Evolutionary conservation across 2,329 filamentous ascomycete genomes (phyloP), one percentile per base, ranked within the genome.

Genomic region (Rutstroemia sp.): DNA sequence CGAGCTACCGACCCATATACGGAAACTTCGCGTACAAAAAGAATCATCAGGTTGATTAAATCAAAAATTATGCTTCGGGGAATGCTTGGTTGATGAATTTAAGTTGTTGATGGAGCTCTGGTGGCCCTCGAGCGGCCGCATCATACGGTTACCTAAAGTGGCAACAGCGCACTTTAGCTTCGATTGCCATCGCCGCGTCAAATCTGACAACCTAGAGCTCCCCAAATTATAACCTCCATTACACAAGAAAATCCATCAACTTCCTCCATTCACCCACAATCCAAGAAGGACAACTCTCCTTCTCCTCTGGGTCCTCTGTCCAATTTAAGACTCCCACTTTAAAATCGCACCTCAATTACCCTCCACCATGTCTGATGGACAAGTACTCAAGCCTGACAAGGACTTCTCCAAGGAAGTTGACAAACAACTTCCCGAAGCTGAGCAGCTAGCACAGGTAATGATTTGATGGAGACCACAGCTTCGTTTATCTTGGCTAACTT

Each of bases 381-480:
- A 61, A 54, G 62, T 72, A 48, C 60, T 68, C 52, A 73, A 73
- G 62, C 89, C 92, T 70, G 94, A 99, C 80, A 96, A 95, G 87
- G 94, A 99, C 84, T 96, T 89, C 83, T 87, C 89, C 70, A 95
- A 96, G 77, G 92, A 97, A 75, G 90, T 89, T 69, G 92, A 97
- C 79, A 84, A 87, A 76, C 83, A 89, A 75, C 85, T 99, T 65
- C 88, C 90, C 50, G 91, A 96, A 75, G 90, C 91, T 58, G 85
- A 97, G 79, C 80, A 88, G 76, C 83, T 96, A 66, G 91, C 92
- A 65, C 86, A 92, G 81, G 92, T 94, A 75, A 63, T 71, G 39
- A 27, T 8, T 48, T 23, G 21, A n/a, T 25, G 10, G 34, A 45
- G 8, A 45, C 44, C 49, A 14, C 16, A 39, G 52, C 7, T 23